These are phyloP conservation scores for Cucumis sativus DNA, from an alignment of 306 rosid genomes.

Conservation along the genomic window Cucumber_9930_V3 NC_026657.2:10908501-10909000, in stretches of 20 bases:
- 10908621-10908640: background rate
- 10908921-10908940: constrained; percentile 88
- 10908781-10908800: background rate
- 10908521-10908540: constrained; percentile 85
- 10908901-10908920: constrained; percentile 88
- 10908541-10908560: constrained; percentile 90
- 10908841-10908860: background rate
- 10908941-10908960: constrained; percentile 56
- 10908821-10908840: background rate
- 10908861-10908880: constrained; percentile 54
- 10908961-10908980: background rate
- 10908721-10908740: background rate
- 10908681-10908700: background rate
- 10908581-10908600: background rate
- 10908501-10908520: constrained; percentile 60
- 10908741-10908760: background rate
- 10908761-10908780: background rate
- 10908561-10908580: constrained; percentile 67
- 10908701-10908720: background rate
- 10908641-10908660: background rate
- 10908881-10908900: constrained; percentile 98
- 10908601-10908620: background rate
- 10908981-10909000: background rate
- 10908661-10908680: background rate
- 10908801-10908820: background rate